Conservation (phyloP, 2,329 filamentous ascomycete genomes). For the Ophiosphaerella herpotricha region DNA sequence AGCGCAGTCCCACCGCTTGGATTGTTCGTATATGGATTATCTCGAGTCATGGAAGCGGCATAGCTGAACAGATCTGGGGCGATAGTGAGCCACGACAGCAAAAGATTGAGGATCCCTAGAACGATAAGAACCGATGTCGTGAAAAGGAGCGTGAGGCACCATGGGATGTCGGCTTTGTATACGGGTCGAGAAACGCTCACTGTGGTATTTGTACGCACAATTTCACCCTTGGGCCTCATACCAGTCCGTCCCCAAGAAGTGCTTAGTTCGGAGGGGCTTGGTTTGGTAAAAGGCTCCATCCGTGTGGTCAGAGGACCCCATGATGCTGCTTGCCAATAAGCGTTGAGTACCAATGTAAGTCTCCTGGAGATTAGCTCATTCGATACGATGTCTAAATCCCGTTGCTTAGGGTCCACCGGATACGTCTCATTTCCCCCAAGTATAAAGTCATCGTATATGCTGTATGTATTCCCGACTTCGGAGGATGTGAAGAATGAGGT, state of each 20-base stretch:
- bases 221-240: background rate
- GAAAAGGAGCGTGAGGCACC: constrained; percentile 1
- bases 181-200: background rate
- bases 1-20: constrained; percentile 16
- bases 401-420: background rate
- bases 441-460: constrained; percentile 3
- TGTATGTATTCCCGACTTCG: background rate
- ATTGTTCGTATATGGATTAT: constrained; percentile 22
- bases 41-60: constrained; percentile 22
- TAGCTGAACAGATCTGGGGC: constrained; percentile 28
- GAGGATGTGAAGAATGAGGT: background rate
- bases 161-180: constrained; percentile 3
- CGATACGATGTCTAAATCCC: background rate
- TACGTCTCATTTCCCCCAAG: background rate
- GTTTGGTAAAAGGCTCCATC: background rate
- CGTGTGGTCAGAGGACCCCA: constrained; percentile 1
- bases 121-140: background rate
- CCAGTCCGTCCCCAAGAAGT: background rate
- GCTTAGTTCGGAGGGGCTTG: background rate
- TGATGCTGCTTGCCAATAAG: constrained; percentile 2
- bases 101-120: background rate
- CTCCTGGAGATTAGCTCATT: background rate
- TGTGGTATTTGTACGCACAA: background rate
- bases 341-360: constrained; percentile 4
- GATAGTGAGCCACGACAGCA: constrained; percentile 2